A percentile compares a stretch with the other conserved stretches of the same genome.
Evolutionary conservation across 306 rosid species (phyloP).

Genomic region (Malus sylvestris): DNA sequence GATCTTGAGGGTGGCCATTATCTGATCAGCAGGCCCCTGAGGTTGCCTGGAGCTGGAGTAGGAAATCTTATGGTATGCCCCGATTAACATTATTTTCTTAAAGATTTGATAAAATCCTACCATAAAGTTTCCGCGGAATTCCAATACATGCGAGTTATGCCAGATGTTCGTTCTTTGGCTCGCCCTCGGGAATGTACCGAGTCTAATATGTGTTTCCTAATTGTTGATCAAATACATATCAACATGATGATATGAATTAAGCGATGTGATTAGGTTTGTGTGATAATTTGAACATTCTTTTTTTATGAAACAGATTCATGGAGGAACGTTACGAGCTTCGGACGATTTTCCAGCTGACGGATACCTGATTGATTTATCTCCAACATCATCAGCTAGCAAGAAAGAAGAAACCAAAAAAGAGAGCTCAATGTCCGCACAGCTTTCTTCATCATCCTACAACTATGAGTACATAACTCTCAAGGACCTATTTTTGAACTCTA

Average conservation of each 20-base stretch:
- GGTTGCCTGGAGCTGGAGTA: conserved; percentile 44
- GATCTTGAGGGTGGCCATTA: conserved; percentile 78
- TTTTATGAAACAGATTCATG: conserved; percentile 58
- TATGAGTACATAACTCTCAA: conserved; percentile 66
- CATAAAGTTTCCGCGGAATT: neutral
- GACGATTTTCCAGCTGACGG: conserved; percentile 47
- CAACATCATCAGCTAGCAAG: conserved; percentile 21
- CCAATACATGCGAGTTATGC: neutral
- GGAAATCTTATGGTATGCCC: conserved; percentile 77
- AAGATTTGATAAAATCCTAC: neutral
- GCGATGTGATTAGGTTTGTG: neutral
- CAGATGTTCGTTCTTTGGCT: conserved; percentile 10
- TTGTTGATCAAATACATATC: neutral
- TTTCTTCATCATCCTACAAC: conserved; percentile 50
- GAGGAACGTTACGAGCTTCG: conserved; percentile 76
- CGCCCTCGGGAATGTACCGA: neutral
- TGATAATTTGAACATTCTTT: neutral
- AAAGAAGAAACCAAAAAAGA: neutral
- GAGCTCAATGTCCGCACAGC: conserved; percentile 18
- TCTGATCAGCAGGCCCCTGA: conserved; percentile 49
- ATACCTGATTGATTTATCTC: conserved; percentile 67
- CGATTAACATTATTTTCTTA: neutral
- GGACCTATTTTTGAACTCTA: conserved; percentile 70
- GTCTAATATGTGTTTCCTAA: neutral
- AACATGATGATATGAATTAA: neutral